These are phyloP conservation scores for Haematococcus sp. DNA, from an alignment of 139 green algal genomes.

Conservation along the genomic window DNA sequence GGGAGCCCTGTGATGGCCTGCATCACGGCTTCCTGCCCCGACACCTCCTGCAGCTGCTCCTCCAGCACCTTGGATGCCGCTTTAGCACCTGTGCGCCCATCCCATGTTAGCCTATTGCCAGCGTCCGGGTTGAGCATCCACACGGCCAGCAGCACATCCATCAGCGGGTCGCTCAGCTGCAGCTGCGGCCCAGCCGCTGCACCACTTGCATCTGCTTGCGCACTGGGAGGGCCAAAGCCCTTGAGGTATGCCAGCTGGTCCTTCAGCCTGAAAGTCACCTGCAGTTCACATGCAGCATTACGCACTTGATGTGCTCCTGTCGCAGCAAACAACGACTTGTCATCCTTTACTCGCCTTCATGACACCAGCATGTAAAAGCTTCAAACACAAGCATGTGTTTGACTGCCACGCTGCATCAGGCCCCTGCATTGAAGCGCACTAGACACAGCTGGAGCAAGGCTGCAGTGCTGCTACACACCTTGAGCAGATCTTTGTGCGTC, in stretches of 20 bases:
- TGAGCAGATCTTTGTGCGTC: background rate
- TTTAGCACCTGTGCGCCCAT: background rate
- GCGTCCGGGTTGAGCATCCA: constrained; percentile 66
- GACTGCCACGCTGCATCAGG: too few species aligned
- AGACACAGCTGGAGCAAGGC: too few species aligned
- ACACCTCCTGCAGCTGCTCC: background rate
- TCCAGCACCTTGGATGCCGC: constrained; percentile 4
- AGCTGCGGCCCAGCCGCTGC: background rate
- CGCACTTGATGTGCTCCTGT: too few species aligned
- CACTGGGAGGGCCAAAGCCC: background rate
- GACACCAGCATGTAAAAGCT: too few species aligned
- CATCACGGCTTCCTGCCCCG: background rate
- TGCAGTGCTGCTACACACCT: too few species aligned
- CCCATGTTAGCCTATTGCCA: background rate
- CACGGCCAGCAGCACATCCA: constrained; percentile 72
- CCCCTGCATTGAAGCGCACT: too few species aligned
- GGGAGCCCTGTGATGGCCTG: background rate
- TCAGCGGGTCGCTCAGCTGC: constrained; percentile 40
- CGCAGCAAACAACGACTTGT: too few species aligned
- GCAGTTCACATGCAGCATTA: too few species aligned
- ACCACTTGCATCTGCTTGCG: background rate
- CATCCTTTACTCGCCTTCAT: too few species aligned
- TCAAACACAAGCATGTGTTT: too few species aligned
- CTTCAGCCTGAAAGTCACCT: constrained; percentile 60
- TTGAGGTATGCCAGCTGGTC: constrained; percentile 40